Conservation (phyloP, 345 rosid species). For the Iberis pinnata region DNA sequence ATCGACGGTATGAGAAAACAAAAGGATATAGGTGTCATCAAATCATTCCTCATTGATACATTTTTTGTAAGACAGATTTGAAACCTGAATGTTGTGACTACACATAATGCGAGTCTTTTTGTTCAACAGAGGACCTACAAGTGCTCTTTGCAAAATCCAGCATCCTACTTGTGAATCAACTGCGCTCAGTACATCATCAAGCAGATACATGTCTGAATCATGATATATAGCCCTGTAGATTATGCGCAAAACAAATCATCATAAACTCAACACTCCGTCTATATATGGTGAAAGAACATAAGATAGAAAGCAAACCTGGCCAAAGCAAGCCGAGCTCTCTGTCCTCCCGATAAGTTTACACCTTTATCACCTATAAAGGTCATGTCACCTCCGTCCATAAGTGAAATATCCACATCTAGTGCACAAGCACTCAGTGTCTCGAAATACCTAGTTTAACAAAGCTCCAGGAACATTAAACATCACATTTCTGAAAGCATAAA, state of each 20-base stretch:
- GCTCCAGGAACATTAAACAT: not conserved
- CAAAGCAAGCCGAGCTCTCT: constrained; percentile 88
- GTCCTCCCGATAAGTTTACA: constrained; percentile 90
- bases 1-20: not conserved
- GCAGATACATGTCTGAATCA: constrained; percentile 52
- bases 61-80: constrained; percentile 12
- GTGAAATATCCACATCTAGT: constrained; percentile 68
- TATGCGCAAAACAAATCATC: constrained; percentile 14
- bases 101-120: constrained; percentile 67
- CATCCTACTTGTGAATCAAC: constrained; percentile 88
- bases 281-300: constrained; percentile 5
- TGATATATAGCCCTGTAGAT: constrained; percentile 72
- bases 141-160: constrained; percentile 67
- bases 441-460: constrained; percentile 42
- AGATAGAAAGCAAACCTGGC: constrained; percentile 51
- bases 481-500: not conserved
- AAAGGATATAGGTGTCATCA: not conserved
- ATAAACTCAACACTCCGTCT: constrained; percentile 10
- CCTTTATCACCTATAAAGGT: constrained; percentile 83
- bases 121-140: constrained; percentile 55
- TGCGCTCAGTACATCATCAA: constrained; percentile 93
- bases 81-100: constrained; percentile 77
- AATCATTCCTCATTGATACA: not conserved
- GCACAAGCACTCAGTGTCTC: constrained; percentile 67
- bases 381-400: constrained; percentile 79